A percentile compares a stretch with the other conserved stretches of the same genome.
Evolutionary conservation across 345 rosid species (phyloP).

Genomic region (Linum trigynum): DNA sequence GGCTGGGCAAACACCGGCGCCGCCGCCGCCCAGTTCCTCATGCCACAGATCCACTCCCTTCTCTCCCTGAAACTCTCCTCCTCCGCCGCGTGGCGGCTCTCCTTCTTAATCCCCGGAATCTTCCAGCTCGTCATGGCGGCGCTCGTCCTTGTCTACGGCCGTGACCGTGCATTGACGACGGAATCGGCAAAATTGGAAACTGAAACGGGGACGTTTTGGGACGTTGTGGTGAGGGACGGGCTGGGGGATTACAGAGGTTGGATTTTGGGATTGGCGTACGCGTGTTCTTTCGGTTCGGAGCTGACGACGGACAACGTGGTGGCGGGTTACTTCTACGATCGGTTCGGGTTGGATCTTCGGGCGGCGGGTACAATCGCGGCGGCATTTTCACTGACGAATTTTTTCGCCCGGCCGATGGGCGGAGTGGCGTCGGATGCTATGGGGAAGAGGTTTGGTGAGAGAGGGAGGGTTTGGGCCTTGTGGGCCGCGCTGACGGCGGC

Average conservation of each 20-base stretch:
- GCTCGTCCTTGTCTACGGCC: conserved; percentile 46
- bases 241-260: conserved; percentile 69
- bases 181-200: not conserved
- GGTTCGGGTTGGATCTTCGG: conserved; percentile 51
- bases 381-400: conserved; percentile 48
- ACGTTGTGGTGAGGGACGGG: conserved; percentile 47
- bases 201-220: conserved; percentile 21
- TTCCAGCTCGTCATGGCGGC: conserved; percentile 47
- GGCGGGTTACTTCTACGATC: conserved; percentile 63
- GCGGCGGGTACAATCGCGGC: conserved; percentile 75
- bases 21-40: conserved; percentile 55
- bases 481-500: conserved; percentile 64
- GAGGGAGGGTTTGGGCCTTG: conserved; percentile 76
- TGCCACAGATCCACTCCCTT: conserved; percentile 52
- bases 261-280: conserved; percentile 54
- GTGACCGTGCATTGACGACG: conserved; percentile 26
- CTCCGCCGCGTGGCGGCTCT: conserved; percentile 49
- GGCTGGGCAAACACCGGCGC: conserved; percentile 83
- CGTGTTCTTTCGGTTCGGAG: conserved; percentile 61
- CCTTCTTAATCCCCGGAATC: conserved; percentile 44
- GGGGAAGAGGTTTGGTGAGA: conserved; percentile 53
- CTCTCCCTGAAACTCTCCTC: conserved; percentile 20
- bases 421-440: conserved; percentile 56
- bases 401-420: conserved; percentile 60
- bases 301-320: conserved; percentile 63